Evolutionary conservation across 2,329 filamentous ascomycete species (phyloP), one percentile per base, ranked within the genome.

Genomic region (Beauveria sp.): DNA sequence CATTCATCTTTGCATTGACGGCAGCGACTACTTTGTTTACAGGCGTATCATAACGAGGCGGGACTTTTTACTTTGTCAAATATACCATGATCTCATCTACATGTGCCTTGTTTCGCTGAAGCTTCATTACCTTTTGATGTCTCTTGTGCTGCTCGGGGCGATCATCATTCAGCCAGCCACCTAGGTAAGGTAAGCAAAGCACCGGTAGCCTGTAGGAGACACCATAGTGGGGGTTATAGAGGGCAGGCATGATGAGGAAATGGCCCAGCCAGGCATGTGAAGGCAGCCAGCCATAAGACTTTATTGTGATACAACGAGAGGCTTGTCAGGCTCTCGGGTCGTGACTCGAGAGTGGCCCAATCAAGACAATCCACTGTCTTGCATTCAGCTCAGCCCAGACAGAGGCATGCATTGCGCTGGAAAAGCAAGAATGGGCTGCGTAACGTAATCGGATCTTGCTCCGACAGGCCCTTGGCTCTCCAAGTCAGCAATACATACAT

Each of bases 1-100:
- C 51, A 54, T 54, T 24, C 26, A 51, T 28, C n/a, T 43, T 30
- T 50, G 44, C 51, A 59, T 59, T 59, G 28, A 52, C 57, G 44
- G 26, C 41, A 47, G 57, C 57, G 57, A 59, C 50, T 52, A 16
- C 10, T 59, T 47, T 40, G 53, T 20, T 34, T 48, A 58, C 47
- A 22, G n/a, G 30, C 22, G 41, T 37, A 59, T 59, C 40, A 47
- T 28, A n/a, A 48, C 16, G 30, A 60, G 28, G 10, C 24, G 16
- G 22, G 34, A 10, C 16, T 22, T 20, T 46, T 43, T 40, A 34
- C 24, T 30, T 30, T 44, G 26, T 44, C 14, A 24, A 52, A 57
- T 50, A 48, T 26, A 57, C 18, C 43, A 56, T 24, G 28, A 18
- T 37, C 1, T 56, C 5, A 22, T 55, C 5, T 55, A 20, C 24